Percentiles rank a stretch among this genome's conserved stretches.
These are phyloP conservation scores for Cladobotryum mycophilum DNA, from an alignment of 2,329 filamentous ascomycete species.

Conservation along the genomic window DNA sequence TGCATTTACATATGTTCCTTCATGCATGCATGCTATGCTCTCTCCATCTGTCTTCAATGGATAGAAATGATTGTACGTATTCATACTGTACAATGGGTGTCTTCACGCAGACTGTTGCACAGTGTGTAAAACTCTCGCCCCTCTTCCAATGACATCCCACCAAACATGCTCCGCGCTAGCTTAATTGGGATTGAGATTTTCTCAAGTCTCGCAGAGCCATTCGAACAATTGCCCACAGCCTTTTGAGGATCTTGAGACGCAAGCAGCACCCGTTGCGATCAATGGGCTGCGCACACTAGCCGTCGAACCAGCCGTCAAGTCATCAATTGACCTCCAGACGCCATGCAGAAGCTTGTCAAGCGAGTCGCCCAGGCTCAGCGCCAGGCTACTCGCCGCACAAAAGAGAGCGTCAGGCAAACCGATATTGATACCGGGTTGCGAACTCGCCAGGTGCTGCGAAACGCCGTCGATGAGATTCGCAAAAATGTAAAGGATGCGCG, in stretches of 20 bases:
- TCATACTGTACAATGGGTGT: no score
- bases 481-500: conserved; percentile 35
- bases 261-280: conserved; percentile 7
- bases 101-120: not conserved
- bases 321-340: not conserved
- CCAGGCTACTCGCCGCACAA: conserved; percentile 47
- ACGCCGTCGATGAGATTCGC: conserved; percentile 27
- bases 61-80: no score
- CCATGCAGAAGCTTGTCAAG: conserved; percentile 66
- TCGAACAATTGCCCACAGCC: not conserved
- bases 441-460: conserved; percentile 25
- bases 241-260: not conserved
- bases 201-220: not conserved
- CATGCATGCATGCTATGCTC: no score
- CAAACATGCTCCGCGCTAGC: not conserved
- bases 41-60: no score
- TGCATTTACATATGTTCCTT: no score
- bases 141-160: not conserved
- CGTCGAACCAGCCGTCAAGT: not conserved
- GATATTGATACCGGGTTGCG: conserved; percentile 23
- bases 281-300: conserved; percentile 5
- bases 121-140: not conserved
- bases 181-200: not conserved
- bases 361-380: conserved; percentile 61
- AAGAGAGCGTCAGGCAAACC: conserved; percentile 31